These are phyloP conservation scores for Apocynum venetum DNA, from an alignment of 257 asterid genomes.

Conservation along the genomic window DNA sequence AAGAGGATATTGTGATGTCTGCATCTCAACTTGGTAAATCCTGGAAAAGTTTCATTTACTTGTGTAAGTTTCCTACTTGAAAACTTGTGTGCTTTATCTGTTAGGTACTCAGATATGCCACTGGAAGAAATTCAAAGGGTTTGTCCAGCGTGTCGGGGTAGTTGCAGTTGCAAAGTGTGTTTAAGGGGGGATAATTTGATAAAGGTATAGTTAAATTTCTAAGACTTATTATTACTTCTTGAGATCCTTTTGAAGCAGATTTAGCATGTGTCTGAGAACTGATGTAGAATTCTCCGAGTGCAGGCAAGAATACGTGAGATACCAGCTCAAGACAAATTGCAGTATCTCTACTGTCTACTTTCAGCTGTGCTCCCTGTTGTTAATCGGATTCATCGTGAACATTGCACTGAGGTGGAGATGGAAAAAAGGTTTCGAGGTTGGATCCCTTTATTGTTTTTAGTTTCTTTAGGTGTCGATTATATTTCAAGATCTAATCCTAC, in stretches of 20 bases:
- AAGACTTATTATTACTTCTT: conserved; percentile 3
- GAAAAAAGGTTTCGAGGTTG: conserved; percentile 79
- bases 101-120: conserved; percentile 77
- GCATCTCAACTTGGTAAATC: conserved; percentile 84
- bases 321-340: conserved; percentile 79
- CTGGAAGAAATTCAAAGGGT: conserved; percentile 65
- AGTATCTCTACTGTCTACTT: conserved; percentile 74
- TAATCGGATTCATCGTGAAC: conserved; percentile 71
- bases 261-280: not conserved
- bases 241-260: not conserved
- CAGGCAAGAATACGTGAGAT: conserved; percentile 82
- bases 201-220: conserved; percentile 54
- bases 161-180: conserved; percentile 87
- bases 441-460: conserved; percentile 23
- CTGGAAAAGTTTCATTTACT: not conserved
- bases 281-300: conserved; percentile 14
- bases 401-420: conserved; percentile 82
- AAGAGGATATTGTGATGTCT: conserved; percentile 88
- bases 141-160: conserved; percentile 98
- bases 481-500: not conserved
- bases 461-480: conserved; percentile 11
- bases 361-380: conserved; percentile 90
- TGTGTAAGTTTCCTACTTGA: conserved; percentile 19
- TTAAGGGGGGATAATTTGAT: conserved; percentile 89
- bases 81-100: conserved; percentile 25